Evolutionary conservation across 2,329 filamentous ascomycete species (phyloP), one percentile per base, ranked within the genome.

Genomic region (Zymoseptoria passerinii): DNA sequence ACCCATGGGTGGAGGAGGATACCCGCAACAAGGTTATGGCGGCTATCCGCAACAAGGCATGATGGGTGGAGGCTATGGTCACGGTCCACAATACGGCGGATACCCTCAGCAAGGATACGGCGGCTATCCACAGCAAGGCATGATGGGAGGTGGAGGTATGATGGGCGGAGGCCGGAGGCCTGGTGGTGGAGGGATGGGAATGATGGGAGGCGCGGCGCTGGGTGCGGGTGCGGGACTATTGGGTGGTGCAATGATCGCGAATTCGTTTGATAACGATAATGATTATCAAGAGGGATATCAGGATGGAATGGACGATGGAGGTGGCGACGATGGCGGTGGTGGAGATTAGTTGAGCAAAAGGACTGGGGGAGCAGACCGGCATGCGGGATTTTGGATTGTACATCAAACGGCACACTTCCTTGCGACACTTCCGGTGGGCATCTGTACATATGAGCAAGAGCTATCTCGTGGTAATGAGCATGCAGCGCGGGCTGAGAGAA

Each of bases 151-250:
- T 72, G 70, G 53, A 61, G 61, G 4, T 63, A 73, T 62, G 70
- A 70, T 27, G 74, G 76, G 58, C 78, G 76, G 60, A 44, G 35
- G 35, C 9, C 78, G 77, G 66, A 75, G 74, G 55, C 64, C 64
- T 50, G 71, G 75, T 23, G 76, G 78, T 4, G 65, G 66, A 2
- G 80, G 80, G 1, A 77, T 92, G 75, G 89, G 89, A n/a, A 80
- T 82, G 60, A 83, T 80, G 1, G 90, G 89, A 52, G 90, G 86
- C 54, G 84, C 86, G 8, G 89, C 89, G 20, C 76, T 95, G 50
- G 91, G 91, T 76, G 73, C 89, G 3, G 91, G 90, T 65, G 91
- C 87, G 63, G 91, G 91, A 72, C 69, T 96, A 70, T 67, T 96
- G 1, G 92, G 90, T 66, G 91, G 91, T 57, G 82, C 84, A 61